Percentiles rank a stretch among this genome's conserved stretches.
Conservation (phyloP, 2,329 filamentous ascomycete genomes). For the Pseudocercospora cruenta region DNA sequence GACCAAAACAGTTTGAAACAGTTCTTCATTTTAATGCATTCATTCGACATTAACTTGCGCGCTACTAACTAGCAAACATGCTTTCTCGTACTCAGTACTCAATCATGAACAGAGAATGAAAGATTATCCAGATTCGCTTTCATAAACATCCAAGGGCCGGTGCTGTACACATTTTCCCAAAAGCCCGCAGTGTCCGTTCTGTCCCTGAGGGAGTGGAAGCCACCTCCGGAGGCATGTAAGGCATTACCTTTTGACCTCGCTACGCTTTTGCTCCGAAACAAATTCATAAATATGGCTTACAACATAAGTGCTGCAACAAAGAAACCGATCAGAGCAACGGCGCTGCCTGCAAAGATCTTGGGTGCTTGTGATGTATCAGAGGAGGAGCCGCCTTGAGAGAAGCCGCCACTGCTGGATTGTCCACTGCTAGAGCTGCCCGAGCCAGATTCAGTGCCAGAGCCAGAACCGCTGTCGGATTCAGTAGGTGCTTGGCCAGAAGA, state of each 20-base stretch:
- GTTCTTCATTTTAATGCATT: conserved; percentile 7
- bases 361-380: conserved; percentile 36
- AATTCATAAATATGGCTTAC: conserved; percentile 22
- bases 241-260: conserved; percentile 7
- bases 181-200: conserved; percentile 16
- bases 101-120: conserved; percentile 24
- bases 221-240: too few species aligned
- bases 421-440: conserved; percentile 17
- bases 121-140: conserved; percentile 12
- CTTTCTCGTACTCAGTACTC: conserved; percentile 9
- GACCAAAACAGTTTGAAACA: too few species aligned
- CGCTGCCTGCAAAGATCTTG: conserved; percentile 41
- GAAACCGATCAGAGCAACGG: conserved; percentile 43
- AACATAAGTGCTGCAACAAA: conserved; percentile 43
- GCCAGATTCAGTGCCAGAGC: conserved; percentile 24
- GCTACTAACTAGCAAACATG: conserved; percentile 11
- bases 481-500: conserved; percentile 20
- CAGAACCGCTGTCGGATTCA: conserved; percentile 22
- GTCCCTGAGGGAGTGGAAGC: conserved; percentile 24
- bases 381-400: conserved; percentile 32
- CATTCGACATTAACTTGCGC: conserved; percentile 20
- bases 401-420: conserved; percentile 30
- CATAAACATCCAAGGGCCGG: conserved; percentile 14
- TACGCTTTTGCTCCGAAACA: not conserved
- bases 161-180: conserved; percentile 24